Base-by-base conservation (phyloP, 371 early-diverging fungal species). In the Mortierella sp. region DNA sequence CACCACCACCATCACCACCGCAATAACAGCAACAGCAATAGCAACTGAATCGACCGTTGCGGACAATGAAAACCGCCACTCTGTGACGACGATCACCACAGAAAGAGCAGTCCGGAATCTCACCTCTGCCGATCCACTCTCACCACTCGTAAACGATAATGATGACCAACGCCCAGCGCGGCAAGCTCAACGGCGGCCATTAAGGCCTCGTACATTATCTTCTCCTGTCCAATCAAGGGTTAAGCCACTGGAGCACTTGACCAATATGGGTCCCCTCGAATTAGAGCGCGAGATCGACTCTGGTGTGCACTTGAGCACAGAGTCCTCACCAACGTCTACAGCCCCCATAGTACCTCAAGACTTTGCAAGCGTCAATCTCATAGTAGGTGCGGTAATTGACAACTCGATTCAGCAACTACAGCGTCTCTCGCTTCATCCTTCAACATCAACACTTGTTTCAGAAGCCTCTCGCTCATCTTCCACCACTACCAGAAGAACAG, bases 251-350 rank as follows among this genome's bases (percentile, higher is more conserved):
- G 71, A 79, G 43, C 70, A 71, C 35, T 60, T 79, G 49, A 35
- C 75, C 4, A 65, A 75, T 35, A 63, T 79, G 68, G 80, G 80
- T 0, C 75, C 80, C 5, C 57, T 79, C 24, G 80, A 75, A 47
- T 47, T 52, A 1, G 68, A 63, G 16, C 60, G 68, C 3, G 62
- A 55, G 35, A 57, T 63, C 28, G 74, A 73, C 26, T 73, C 70
- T 20, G 73, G 64, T 9, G 70, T 70, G 6, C 66, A 35, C 4
- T 45, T 52, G 16, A 30, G 24, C 10, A 54, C 30, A 10, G 65
- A 65, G 1, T 30, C 43, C 14, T 26, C 55, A 28, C 55, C 55
- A 10, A 26, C 28, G 5, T 5, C 5, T 14, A 26, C 18, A 11
- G 3, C 28, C 24, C 28, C 55, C 9, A 10, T 6, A n/a, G n/a